Percentiles rank a stretch among this genome's conserved stretches.
Conservation (phyloP, 2,329 filamentous ascomycete genomes). For the Xylaria sp. region DNA sequence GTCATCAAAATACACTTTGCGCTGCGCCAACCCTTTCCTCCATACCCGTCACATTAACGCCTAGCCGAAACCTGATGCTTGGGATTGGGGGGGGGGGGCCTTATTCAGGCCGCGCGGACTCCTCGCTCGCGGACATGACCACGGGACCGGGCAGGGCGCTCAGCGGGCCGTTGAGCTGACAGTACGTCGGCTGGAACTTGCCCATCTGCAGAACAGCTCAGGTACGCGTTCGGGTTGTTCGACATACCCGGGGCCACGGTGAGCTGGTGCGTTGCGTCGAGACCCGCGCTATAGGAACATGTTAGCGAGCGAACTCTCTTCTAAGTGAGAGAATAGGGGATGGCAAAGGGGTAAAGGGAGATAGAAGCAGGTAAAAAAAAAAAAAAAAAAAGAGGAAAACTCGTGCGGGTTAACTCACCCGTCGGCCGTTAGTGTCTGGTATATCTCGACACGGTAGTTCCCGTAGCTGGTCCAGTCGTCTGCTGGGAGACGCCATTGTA, state of each 20-base stretch:
- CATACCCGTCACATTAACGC: no score
- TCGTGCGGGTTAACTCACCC: conserved; percentile 15
- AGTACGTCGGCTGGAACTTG: conserved; percentile 11
- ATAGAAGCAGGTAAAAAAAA: no score
- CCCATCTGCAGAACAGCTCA: conserved; percentile 25
- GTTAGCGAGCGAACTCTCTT: background rate
- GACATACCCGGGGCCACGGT: background rate
- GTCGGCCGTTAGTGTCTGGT: background rate
- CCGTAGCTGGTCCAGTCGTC: conserved; percentile 2
- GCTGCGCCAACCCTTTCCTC: no score
- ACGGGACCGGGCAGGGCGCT: conserved; percentile 13
- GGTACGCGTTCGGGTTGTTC: conserved; percentile 17
- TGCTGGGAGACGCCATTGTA: conserved; percentile 18
- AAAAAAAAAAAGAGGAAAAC: no score
- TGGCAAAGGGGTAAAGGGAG: no score
- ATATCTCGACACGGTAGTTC: conserved; percentile 20
- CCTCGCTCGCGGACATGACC: conserved; percentile 13
- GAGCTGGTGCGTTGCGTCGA: conserved; percentile 16
- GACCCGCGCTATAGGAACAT: background rate
- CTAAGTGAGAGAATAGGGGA: no score
- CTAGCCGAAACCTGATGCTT: no score
- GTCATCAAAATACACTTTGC: no score
- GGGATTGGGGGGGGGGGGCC: no score
- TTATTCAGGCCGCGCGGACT: conserved; percentile 6
- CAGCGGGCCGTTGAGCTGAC: conserved; percentile 12